A percentile compares a stretch with the other conserved stretches of the same genome.
Conservation (phyloP, 768 basidiomycete species). For the Mycena kentingensis region DNA sequence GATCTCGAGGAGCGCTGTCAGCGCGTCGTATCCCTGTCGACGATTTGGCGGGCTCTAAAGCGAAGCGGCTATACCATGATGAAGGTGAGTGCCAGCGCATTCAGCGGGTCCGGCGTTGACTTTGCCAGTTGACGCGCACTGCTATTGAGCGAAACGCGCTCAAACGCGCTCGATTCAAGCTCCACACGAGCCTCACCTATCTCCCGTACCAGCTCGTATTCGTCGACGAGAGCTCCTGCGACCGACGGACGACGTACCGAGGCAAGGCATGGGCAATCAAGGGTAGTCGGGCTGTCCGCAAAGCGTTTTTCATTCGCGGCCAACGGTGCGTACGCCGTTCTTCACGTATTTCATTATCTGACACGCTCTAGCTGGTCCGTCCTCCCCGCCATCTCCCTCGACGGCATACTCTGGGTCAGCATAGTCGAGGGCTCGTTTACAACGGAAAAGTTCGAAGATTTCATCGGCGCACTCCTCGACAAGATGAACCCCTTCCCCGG, state of each 20-base stretch:
- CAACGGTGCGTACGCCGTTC: conserved; percentile 4
- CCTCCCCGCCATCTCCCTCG: conserved; percentile 30
- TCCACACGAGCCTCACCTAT: conserved; percentile 11
- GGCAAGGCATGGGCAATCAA: conserved; percentile 25
- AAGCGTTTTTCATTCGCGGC: conserved; percentile 6
- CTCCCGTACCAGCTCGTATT: conserved; percentile 25
- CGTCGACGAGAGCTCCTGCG: conserved; percentile 29
- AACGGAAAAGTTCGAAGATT: conserved; percentile 22
- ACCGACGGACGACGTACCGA: conserved; percentile 24
- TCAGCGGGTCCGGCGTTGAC: background rate
- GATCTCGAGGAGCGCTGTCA: conserved; percentile 23
- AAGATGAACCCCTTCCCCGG: conserved; percentile 34
- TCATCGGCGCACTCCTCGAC: conserved; percentile 26
- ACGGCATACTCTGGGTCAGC: conserved; percentile 28
- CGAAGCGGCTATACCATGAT: conserved; percentile 23
- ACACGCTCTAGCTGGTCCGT: conserved; percentile 32
- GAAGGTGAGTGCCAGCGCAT: conserved; percentile 14
- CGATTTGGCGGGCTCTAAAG: conserved; percentile 21
- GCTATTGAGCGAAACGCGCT: conserved; percentile 14
- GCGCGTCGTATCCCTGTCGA: conserved; percentile 20
- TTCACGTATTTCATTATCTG: background rate
- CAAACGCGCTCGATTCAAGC: conserved; percentile 4
- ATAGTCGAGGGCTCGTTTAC: conserved; percentile 31
- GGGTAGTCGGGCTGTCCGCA: conserved; percentile 21
- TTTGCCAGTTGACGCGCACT: conserved; percentile 15